Evolutionary conservation across 306 rosid species (phyloP).

Genomic region (Cucurbita argyrosperma): DNA sequence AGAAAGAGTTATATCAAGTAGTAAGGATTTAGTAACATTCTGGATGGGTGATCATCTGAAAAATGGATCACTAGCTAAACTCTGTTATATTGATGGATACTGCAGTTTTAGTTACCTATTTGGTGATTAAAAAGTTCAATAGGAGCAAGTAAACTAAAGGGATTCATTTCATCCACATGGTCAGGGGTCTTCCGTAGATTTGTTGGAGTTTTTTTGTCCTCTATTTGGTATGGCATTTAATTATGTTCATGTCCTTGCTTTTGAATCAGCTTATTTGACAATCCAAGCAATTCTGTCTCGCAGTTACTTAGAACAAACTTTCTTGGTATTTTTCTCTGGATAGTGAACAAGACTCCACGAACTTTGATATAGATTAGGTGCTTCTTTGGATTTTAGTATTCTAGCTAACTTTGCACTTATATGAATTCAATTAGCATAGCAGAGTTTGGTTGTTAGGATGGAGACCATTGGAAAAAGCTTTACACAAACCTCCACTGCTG

Average conservation of each 20-base stretch:
- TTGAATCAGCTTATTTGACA: neutral
- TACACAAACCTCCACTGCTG: neutral
- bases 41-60: neutral
- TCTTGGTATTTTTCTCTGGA: neutral
- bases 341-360: neutral
- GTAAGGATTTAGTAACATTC: neutral
- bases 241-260: neutral
- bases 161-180: neutral
- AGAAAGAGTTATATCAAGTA: neutral
- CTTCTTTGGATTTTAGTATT: neutral
- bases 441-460: neutral
- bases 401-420: neutral
- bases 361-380: neutral
- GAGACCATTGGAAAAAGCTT: neutral
- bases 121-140: neutral
- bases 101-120: neutral
- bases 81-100: neutral
- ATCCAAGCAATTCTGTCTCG: neutral
- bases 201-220: neutral
- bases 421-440: neutral
- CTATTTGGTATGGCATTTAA: neutral
- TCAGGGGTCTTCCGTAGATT: neutral
- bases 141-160: neutral
- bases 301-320: neutral
- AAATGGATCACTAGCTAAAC: neutral